Percentiles rank a stretch among this genome's conserved stretches.
Conservation (phyloP, 2,329 filamentous ascomycete genomes). For the Acrocalymma vagum region DNA sequence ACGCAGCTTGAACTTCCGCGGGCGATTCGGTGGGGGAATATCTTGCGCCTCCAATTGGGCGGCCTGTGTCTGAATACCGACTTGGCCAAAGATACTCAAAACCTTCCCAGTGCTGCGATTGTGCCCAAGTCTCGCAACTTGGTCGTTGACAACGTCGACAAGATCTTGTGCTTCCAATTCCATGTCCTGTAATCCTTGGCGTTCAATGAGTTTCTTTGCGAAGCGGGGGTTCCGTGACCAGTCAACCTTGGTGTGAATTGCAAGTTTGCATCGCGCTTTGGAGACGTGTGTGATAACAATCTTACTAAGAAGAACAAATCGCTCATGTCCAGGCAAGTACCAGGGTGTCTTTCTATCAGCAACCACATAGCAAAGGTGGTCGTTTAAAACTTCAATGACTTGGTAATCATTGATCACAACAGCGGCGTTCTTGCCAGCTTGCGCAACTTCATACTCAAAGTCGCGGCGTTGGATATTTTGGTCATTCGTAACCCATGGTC, state of each 20-base stretch:
- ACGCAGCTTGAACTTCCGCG: slow-evolving; percentile 52
- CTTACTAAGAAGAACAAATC: slow-evolving; percentile 86
- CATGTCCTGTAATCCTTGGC: slow-evolving; percentile 77
- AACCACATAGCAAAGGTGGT: slow-evolving; percentile 71
- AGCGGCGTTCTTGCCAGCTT: slow-evolving; percentile 39
- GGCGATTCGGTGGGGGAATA: slow-evolving; percentile 45
- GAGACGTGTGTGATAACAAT: slow-evolving; percentile 92
- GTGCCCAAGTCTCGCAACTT: slow-evolving; percentile 76
- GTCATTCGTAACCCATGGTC: slow-evolving; percentile 80
- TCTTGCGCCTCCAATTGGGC: slow-evolving; percentile 54
- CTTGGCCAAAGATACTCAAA: slow-evolving; percentile 79
- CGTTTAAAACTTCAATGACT: slow-evolving; percentile 74
- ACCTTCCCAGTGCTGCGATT: slow-evolving; percentile 80
- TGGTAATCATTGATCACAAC: slow-evolving; percentile 79
- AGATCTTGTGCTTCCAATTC: slow-evolving; percentile 77
- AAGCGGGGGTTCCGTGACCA: slow-evolving; percentile 71
- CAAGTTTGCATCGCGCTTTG: slow-evolving; percentile 91
- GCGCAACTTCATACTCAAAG: slow-evolving; percentile 80
- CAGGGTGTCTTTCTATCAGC: slow-evolving; percentile 73
- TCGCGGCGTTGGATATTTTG: slow-evolving; percentile 76
- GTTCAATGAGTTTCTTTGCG: slow-evolving; percentile 61
- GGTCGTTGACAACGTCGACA: slow-evolving; percentile 78
- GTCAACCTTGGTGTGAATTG: slow-evolving; percentile 86
- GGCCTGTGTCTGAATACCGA: slow-evolving; percentile 73
- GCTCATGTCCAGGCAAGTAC: slow-evolving; percentile 83